These are phyloP conservation scores for Neocallimastix lanati DNA, from an alignment of 192 early-diverging fungal genomes.

Conservation along the genomic window DNA sequence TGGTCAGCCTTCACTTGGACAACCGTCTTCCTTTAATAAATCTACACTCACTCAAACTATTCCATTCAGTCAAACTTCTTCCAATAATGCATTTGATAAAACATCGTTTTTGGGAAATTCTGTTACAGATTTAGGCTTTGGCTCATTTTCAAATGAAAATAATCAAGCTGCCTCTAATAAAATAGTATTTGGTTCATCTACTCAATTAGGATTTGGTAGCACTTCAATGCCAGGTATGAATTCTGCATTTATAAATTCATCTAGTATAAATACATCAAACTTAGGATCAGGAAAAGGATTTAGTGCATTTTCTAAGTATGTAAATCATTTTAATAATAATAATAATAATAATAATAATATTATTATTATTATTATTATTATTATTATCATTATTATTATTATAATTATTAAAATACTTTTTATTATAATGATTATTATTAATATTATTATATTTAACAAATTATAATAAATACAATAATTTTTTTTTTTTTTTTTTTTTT, in stretches of 20 bases:
- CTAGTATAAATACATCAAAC: background rate
- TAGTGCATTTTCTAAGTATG: background rate
- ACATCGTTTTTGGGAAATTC: background rate
- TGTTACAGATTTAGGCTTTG: background rate
- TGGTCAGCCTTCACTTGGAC: no score
- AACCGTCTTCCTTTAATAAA: no score
- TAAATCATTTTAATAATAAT: no score
- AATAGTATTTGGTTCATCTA: background rate
- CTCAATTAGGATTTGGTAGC: background rate
- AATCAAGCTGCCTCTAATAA: background rate
- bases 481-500: no score
- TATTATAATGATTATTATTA: no score
- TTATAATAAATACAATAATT: no score
- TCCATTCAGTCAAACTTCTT: background rate
- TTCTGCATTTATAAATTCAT: background rate
- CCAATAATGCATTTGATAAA: background rate
- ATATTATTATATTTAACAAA: no score
- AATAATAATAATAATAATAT: background rate
- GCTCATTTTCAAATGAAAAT: background rate
- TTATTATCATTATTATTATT: no score
- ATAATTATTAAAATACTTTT: no score
- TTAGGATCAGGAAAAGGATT: background rate
- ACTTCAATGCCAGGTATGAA: background rate
- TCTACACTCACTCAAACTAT: background rate
- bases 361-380: no score